Base-by-base conservation (phyloP, 2,329 filamentous ascomycete genomes). In the Coniochaeta ligniaria region DNA sequence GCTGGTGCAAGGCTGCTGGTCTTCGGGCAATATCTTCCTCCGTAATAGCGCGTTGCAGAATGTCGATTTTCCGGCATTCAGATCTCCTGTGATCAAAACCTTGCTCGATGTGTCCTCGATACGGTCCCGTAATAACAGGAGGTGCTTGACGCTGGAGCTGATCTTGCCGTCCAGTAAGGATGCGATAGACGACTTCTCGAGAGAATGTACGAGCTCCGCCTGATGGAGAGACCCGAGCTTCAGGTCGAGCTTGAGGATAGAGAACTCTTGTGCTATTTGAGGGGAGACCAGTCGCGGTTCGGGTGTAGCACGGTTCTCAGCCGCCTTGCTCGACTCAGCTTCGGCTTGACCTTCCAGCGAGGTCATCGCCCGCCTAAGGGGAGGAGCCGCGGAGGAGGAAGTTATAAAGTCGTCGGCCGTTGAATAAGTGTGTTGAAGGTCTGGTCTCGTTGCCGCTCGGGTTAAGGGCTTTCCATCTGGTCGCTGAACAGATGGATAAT, bases 41-140 rank as follows among this genome's bases (percentile, higher is more conserved):
- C 95, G 88, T 45, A 99, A 77, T 2, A 99, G 79, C n/a, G 95
- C 95, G 74, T 99, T 99, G 78, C 95, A 99, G 69, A 99, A 99
- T 0, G 95, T 99, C 4, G 95, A 99, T 72, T 99, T 99, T 70
- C 95, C 95, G 9, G 95, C 94, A 71, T 99, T 99, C 59, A 99
- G 76, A 72, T 99, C 95, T 69, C 95, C 95, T 0, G 95, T 99
- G 20, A 99, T 88, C 61, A 99, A 77, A 1, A 99, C 95, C 74
- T 99, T 99, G 76, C 94, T 98, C 5, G 94, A 91, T 0, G 92
- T 98, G 74, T 99, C 95, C 72, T 98, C 95, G 64, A 99, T 99
- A 59, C 95, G 88, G 66, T 98, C 95, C 62, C 92, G 87, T 36
- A 99, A 80, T 0, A 91, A 87, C 60, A 91, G 82, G 1, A 99